phyloP scores from a whole-genome alignment of 257 asterid species.

The Solanum sparsipilum region DNA sequence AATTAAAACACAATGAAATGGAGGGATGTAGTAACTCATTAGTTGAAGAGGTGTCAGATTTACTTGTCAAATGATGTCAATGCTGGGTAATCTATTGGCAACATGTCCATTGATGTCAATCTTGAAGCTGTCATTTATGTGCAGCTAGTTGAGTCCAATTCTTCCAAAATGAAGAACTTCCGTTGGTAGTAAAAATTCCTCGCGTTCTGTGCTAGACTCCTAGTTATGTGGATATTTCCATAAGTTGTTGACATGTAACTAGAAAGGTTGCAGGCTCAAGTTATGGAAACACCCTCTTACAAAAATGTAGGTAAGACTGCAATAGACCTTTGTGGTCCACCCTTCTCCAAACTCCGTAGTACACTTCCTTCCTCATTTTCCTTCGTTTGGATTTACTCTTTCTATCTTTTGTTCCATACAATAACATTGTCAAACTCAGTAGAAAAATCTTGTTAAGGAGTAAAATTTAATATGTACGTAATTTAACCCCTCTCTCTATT shows the following conservation, averaged over 20 bases:
- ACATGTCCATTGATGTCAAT: not conserved
- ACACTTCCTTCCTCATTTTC: not conserved
- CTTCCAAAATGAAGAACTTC: not conserved
- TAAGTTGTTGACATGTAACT: no score
- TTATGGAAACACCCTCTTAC: not conserved
- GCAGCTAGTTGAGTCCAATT: not conserved
- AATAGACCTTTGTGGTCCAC: not conserved
- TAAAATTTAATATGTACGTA: not conserved
- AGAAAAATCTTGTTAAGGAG: not conserved
- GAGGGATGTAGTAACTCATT: not conserved
- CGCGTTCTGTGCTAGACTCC: not conserved
- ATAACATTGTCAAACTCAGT: not conserved
- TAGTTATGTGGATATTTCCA: not conserved
- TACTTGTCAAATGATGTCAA: not conserved
- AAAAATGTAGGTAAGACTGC: no score
- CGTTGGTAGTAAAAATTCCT: not conserved
- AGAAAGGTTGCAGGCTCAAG: not conserved
- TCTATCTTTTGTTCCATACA: not conserved
- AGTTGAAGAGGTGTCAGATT: not conserved
- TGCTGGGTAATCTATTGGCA: not conserved
- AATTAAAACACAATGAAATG: not conserved
- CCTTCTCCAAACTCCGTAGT: not conserved
- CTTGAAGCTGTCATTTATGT: not conserved
- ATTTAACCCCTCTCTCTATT: not conserved
- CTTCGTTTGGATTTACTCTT: not conserved